Evolutionary conservation across 2,329 filamentous ascomycete genomes (phyloP), one percentile per base, ranked within the genome.

Genomic region (Penicillium rolfsii): DNA sequence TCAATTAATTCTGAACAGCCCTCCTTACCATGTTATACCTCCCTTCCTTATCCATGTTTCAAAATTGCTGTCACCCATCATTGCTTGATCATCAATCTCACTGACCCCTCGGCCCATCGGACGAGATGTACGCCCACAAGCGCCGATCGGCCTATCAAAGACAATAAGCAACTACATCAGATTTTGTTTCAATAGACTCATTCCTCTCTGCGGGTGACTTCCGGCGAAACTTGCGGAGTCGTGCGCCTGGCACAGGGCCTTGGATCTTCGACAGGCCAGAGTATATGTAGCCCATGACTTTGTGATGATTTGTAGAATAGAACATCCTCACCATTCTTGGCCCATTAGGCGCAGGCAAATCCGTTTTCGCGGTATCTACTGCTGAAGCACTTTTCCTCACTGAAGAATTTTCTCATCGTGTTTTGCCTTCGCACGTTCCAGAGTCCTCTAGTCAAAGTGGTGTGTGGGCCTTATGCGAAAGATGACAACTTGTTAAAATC

Each of bases 231-330:
- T 9, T 55, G 16, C 9, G 38, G 4, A 24, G 40, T 14, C 38
- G 52, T 19, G 24, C 40, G n/a, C 40, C 24, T 24, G 40, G 40
- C 22, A 55, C 52, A 9, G 30, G 26, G 19, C 5, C 36, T 26
- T 55, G 52, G 52, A 33, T 55, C n/a, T 46, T 55, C 19, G 26
- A 55, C 24, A 36, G 40, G 7, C 38, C 40, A 9, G 40, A 55
- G 28, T 55, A 55, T 45, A 46, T 55, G 46, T 45, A 55, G 12
- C n/a, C 19, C 52, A 22, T 55, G 52, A 40, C 52, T 46, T 24
- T 16, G 35, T 19, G 52, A 11, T 12, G 28, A 19, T 28, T n/a
- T 24, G 19, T n/a, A 46, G 24, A 55, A 14, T n/a, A 46, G 24
- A 55, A 14, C n/a, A 7, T 33, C 30, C 19, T 55, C 14, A 14